Conservation (phyloP, 2,329 filamentous ascomycete species). For the Xylariaceae sp. region DNA sequence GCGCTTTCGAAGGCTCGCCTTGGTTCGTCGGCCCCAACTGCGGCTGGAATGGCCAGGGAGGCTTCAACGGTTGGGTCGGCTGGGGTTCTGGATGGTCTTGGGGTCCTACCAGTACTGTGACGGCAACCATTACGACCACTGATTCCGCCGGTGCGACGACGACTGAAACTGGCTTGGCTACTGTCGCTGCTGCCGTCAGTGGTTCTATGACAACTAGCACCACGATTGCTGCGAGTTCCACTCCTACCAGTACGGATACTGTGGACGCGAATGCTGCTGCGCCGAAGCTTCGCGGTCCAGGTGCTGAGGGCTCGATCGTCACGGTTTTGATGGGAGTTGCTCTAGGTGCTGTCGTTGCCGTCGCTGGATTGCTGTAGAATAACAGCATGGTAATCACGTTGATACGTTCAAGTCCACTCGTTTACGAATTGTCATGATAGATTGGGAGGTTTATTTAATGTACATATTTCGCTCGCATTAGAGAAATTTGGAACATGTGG, state of each 20-base stretch:
- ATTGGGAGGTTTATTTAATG: too few relatives aligned
- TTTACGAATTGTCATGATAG: too few relatives aligned
- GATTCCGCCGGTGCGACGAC: slow-evolving; percentile 23
- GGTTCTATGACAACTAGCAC: slow-evolving; percentile 28
- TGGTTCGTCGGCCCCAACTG: slow-evolving; percentile 36
- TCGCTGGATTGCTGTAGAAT: slow-evolving; percentile 24
- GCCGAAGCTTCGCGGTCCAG: slow-evolving; percentile 3
- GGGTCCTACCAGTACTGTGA: slow-evolving; percentile 30
- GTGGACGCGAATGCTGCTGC: slow-evolving; percentile 13
- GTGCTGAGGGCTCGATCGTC: slow-evolving; percentile 21
- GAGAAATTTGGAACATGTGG: not conserved
- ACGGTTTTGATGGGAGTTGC: slow-evolving; percentile 24
- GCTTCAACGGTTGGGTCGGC: slow-evolving; percentile 35
- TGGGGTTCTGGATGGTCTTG: slow-evolving; percentile 39
- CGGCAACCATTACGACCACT: slow-evolving; percentile 30
- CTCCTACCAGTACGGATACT: slow-evolving; percentile 9
- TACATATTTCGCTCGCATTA: too few relatives aligned
- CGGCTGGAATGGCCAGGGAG: slow-evolving; percentile 31
- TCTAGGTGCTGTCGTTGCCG: slow-evolving; percentile 20
- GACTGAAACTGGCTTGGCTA: slow-evolving; percentile 24
- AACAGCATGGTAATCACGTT: too few relatives aligned
- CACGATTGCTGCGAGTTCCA: slow-evolving; percentile 16
- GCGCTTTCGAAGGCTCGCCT: slow-evolving; percentile 35
- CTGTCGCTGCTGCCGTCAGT: slow-evolving; percentile 27
- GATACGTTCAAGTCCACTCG: too few relatives aligned